Evolutionary conservation across 2,329 filamentous ascomycete genomes (phyloP).

Genomic region (Chalara sp.): DNA sequence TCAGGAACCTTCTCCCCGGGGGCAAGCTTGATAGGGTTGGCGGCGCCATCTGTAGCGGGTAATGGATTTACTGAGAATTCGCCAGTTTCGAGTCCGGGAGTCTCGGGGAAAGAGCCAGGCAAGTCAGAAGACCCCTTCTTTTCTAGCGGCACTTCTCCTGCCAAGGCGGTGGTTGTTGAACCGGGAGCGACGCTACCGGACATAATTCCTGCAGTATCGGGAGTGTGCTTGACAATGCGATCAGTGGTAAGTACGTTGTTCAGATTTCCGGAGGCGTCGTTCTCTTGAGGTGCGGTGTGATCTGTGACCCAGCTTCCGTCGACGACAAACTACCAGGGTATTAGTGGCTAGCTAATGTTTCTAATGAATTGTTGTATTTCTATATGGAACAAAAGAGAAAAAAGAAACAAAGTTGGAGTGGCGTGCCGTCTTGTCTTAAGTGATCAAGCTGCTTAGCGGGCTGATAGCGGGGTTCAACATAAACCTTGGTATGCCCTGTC

Average conservation of each 20-base stretch:
- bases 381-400: no score
- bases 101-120: constrained; percentile 68
- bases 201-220: constrained; percentile 43
- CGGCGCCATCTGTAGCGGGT: constrained; percentile 53
- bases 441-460: constrained; percentile 8
- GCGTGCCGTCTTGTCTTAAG: constrained; percentile 3
- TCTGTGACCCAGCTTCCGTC: constrained; percentile 88
- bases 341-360: not conserved
- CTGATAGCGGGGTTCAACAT: not conserved
- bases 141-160: constrained; percentile 59
- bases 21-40: constrained; percentile 75
- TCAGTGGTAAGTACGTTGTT: constrained; percentile 86
- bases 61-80: constrained; percentile 49
- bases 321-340: constrained; percentile 70
- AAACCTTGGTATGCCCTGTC: constrained; percentile 7
- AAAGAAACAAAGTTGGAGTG: not conserved
- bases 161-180: constrained; percentile 66
- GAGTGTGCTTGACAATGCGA: constrained; percentile 50
- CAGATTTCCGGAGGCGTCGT: constrained; percentile 74
- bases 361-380: no score
- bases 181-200: constrained; percentile 59
- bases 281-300: constrained; percentile 71
- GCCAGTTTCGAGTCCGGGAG: constrained; percentile 46
- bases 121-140: constrained; percentile 39
- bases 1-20: constrained; percentile 79